Evolutionary conservation across 345 rosid genomes (phyloP), one percentile per base, ranked within the genome.

Genomic region (Geranium brycei): DNA sequence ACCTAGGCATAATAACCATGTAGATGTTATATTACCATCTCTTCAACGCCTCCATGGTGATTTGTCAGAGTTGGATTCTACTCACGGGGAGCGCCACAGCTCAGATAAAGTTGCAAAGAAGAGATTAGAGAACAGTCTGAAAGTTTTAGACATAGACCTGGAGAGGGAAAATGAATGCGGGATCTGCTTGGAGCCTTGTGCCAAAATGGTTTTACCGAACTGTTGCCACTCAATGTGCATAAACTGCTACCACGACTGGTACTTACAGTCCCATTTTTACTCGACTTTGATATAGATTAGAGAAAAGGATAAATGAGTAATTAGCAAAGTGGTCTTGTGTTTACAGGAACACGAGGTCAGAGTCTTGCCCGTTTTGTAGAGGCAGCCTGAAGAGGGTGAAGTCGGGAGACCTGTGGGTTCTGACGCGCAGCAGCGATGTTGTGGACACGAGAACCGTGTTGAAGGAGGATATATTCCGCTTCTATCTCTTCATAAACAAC

Each of bases 121-220:
- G 63, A 68, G 62, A 60, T 47, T 53, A 40, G 81, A 76, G 4
- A 64, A 70, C 62, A 66, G 38, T 57, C 58, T 32, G 58, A 71
- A 63, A 67, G 35, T 57, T 62, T 53, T 60, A 17, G 76, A 72
- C 63, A 1, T 59, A 13, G 81, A 81, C 60, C 17, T 62, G 19
- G 83, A 81, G 40, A 76, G 81, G 32, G 86, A 82, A 77, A 79
- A 77, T 69, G 86, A 82, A 73, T 82, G 86, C 58, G 86, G 81
- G 40, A 82, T 82, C 57, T 82, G 86, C 74, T 74, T 82, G 68
- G 86, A 79, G 64, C 81, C 77, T 13, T 77, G 83, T 68, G 68
- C 81, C 59, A 82, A 82, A 71, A 67, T 82, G 71, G 86, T 79
- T 41, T 40, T 79, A 63, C 86, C 86, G 31, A 77, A 75, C 66